A percentile compares a stretch with the other conserved stretches of the same genome.
Conservation (phyloP, 495 filamentous ascomycete genomes). For the Monascus purpureus region DNA sequence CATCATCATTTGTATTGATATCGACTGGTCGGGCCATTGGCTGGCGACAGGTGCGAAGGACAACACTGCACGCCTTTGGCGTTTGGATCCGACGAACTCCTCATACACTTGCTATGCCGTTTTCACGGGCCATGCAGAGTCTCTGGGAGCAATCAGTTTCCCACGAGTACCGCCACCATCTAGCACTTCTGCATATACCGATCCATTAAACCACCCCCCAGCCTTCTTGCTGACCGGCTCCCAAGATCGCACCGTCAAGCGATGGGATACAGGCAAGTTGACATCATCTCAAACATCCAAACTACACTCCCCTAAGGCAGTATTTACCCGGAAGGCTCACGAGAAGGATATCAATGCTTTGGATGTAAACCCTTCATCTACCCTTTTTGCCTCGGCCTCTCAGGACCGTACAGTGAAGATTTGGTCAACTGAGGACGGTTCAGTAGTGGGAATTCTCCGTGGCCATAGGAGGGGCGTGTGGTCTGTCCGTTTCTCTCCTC, state of each 20-base stretch:
- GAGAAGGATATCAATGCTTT: slow-evolving; percentile 98
- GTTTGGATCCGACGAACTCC: slow-evolving; percentile 59
- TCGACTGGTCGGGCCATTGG: slow-evolving; percentile 95
- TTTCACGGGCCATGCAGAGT: slow-evolving; percentile 87
- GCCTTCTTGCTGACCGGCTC: slow-evolving; percentile 78
- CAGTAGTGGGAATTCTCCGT: slow-evolving; percentile 73
- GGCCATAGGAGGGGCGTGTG: slow-evolving; percentile 92
- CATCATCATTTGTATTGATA: slow-evolving; percentile 87
- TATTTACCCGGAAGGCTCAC: slow-evolving; percentile 83
- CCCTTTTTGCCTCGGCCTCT: slow-evolving; percentile 83
- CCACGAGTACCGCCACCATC: slow-evolving; percentile 50
- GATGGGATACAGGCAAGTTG: slow-evolving; percentile 56
- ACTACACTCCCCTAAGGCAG: slow-evolving; percentile 35
- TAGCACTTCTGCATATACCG: slow-evolving; percentile 45
- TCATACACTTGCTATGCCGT: slow-evolving; percentile 67
- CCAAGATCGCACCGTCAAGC: slow-evolving; percentile 87
- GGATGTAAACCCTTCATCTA: slow-evolving; percentile 53
- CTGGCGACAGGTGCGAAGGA: slow-evolving; percentile 93
- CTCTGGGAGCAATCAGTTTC: slow-evolving; percentile 80
- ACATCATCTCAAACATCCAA: slow-evolving; percentile 22
- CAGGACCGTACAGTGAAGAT: slow-evolving; percentile 96
- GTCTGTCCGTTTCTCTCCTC: slow-evolving; percentile 79
- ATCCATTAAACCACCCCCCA: slow-evolving; percentile 68
- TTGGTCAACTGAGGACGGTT: slow-evolving; percentile 79
- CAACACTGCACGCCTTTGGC: slow-evolving; percentile 86